Evolutionary conservation across 257 asterid genomes (phyloP), one percentile per base, ranked within the genome.

Genomic region (Verbena officinalis): DNA sequence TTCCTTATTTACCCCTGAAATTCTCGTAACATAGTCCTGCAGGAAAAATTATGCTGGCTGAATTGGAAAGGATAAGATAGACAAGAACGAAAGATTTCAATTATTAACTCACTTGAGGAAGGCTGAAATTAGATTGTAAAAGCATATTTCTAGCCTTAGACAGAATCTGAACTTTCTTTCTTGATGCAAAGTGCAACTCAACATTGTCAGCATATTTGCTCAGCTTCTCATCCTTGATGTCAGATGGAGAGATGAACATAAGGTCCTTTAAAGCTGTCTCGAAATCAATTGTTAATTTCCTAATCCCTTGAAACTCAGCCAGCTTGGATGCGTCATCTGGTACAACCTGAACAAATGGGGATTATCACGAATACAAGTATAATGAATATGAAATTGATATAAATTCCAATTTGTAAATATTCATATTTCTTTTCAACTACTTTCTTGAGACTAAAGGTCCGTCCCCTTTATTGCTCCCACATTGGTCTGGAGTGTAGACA

Each of bases 311-410:
- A 75, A 94, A 90, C 79, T 83, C 96, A 3, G 83, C 83, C 68
- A 94, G 89, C 83, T 86, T 90, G 80, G 97, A 94, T 79, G 99
- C 96, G 69, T 90, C 96, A 72, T 84, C 95, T 3, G 99, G 99
- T 46, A 90, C 95, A 64, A 81, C 84, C 99, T 90, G 83, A 77
- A 72, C 54, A 71, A 73, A 63, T 22, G 60, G 53, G 48, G 52
- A 38, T 54, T 55, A 46, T 42, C 59, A 73, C 49, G 55, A 71
- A 50, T 23, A 59, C 49, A 54, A 71, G 50, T 23, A 59, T 22
- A 69, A 24, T 51, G 54, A 55, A 15, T 10, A 15, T 58, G 65
- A 50, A 42, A 44, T 49, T 45, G 34, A 64, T 19, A 57, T 44
- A 9, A 27, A 0, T 40, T 59, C 24, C 58, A 34, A 45, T 15